Evolutionary conservation across 2,329 filamentous ascomycete genomes (phyloP), one percentile per base, ranked within the genome.

Genomic region (Fonsecaea monophora): DNA sequence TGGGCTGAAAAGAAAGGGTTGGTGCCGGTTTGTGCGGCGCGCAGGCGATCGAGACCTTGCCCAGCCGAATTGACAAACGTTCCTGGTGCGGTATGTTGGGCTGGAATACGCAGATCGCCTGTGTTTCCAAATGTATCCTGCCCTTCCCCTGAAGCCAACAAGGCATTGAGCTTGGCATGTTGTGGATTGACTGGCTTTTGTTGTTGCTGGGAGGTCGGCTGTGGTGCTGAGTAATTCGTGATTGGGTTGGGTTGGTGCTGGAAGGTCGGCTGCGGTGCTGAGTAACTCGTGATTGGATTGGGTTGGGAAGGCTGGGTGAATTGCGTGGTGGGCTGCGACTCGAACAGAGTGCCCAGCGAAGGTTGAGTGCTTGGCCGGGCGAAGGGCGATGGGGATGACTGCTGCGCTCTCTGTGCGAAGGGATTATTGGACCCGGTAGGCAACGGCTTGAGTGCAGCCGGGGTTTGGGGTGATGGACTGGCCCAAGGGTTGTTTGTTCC

Each of bases 361-460:
- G 92, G 89, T 82, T 89, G 76, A 82, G 87, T 75, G 83, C 89
- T 81, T 72, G 86, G 81, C 65, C 85, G 82, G 66, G 79, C 79
- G 75, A 90, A 88, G n/a, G 89, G 86, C 12, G 86, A 84, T 15
- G 71, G 70, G 15, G 71, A 68, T 45, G 68, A 25, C 53, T 65
- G 66, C 40, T 68, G 70, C 7, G 67, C 58, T 54, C 61, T 71
- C 57, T 72, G 71, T 32, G 95, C 94, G 76, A 99, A 99, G 2
- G 95, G 95, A 77, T 99, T 99, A 83, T 99, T 99, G 15, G 95
- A 98, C 56, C 95, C 95, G 2, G 95, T 99, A 3, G 92, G 90
- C 76, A 92, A 90, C 4, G 93, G 91, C 76, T 91, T 89, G 70
- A 97, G 80, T 1, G 89, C 80, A 60, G 90, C 85, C 59, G 78